Evolutionary conservation across 495 filamentous ascomycete species (phyloP), one percentile per base, ranked within the genome.

Genomic region (Podospora conica): DNA sequence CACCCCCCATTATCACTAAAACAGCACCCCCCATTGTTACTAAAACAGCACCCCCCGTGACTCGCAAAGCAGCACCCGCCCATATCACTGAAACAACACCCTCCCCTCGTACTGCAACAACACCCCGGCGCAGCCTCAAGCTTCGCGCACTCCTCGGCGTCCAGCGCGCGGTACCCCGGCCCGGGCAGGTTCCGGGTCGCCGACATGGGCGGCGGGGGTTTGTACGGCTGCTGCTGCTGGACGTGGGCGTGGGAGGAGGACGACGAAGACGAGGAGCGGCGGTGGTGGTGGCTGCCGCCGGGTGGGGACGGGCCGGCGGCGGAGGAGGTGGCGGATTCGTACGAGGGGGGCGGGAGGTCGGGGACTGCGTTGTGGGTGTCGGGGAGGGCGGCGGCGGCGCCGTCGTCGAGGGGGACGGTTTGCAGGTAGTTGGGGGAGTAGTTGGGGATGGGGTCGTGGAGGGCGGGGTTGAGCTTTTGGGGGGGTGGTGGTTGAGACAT

Each of bases 21-120:
- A 18, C 31, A 64, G n/a, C 62, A 64, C 21, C 54, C 62, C 31
- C 25, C 62, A 18, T 64, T 31, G 1, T 58, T 20, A 3, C 27
- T 25, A 27, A 65, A 72, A 22, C 62, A 72, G 22, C 72, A 72
- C 22, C 60, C 72, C 7, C 53, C 62, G 18, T 59, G 15, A 25
- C 64, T 62, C 10, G 54, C 55, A 29, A 60, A 68, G 55, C 60
- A 69, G 63, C 66, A 73, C 24, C 66, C 71, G 3, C 66, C 67
- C 10, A 29, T 54, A 21, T 55, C 20, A 28, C 22, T 57, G 55
- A 65, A 69, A 55, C 62, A 66, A 40, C 66, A 69, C 21, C 64
- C 70, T 9, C 65, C 65, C 3, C 25, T 56, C 11, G 53, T 48
- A 40, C 64, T 67, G 59, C 57, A 69, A 55, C 64, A 69, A 56